A percentile compares a stretch with the other conserved stretches of the same genome.
Evolutionary conservation across 192 early-diverging fungal species (phyloP).

Genomic region (Coemansia sp.): DNA sequence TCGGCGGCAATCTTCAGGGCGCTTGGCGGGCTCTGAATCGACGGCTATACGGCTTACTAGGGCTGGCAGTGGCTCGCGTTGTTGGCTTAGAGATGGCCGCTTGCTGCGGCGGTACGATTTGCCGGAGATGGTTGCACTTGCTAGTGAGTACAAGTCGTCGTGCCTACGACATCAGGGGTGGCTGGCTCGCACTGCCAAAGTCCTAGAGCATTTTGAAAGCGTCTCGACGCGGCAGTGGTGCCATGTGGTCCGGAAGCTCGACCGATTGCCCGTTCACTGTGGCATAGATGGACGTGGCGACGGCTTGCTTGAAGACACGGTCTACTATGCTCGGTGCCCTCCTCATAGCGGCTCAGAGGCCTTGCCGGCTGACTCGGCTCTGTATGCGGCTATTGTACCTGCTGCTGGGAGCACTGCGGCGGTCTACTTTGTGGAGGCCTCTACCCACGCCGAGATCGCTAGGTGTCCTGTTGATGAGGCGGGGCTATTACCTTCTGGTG

Average conservation of each 20-base stretch:
- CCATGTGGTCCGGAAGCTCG: not conserved
- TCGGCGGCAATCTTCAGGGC: not conserved
- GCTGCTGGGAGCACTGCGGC: not conserved
- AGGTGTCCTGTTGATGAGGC: not conserved
- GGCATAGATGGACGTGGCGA: not conserved
- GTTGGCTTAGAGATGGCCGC: slow-evolving; percentile 31
- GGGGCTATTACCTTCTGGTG: not conserved
- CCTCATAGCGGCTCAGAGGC: not conserved
- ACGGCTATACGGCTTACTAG: not conserved
- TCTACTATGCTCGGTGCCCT: not conserved
- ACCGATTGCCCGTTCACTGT: not conserved
- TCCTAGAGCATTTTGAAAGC: not conserved
- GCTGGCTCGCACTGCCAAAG: not conserved
- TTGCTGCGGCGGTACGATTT: slow-evolving; percentile 34
- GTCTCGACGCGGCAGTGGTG: slow-evolving; percentile 4
- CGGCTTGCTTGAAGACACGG: not conserved
- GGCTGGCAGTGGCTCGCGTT: not conserved
- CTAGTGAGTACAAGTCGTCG: slow-evolving; percentile 8
- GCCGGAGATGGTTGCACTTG: slow-evolving; percentile 42
- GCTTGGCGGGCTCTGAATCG: not conserved
- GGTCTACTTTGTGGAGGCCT: slow-evolving; percentile 17
- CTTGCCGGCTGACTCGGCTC: not conserved
- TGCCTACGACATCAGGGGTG: not conserved
- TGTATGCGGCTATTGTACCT: slow-evolving; percentile 20
- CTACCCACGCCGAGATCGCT: not conserved